Percentiles rank a stretch among this genome's conserved stretches.
phyloP scores from a whole-genome alignment of 2,329 filamentous ascomycete species.

The Colletotrichum cordylinicola region DNA sequence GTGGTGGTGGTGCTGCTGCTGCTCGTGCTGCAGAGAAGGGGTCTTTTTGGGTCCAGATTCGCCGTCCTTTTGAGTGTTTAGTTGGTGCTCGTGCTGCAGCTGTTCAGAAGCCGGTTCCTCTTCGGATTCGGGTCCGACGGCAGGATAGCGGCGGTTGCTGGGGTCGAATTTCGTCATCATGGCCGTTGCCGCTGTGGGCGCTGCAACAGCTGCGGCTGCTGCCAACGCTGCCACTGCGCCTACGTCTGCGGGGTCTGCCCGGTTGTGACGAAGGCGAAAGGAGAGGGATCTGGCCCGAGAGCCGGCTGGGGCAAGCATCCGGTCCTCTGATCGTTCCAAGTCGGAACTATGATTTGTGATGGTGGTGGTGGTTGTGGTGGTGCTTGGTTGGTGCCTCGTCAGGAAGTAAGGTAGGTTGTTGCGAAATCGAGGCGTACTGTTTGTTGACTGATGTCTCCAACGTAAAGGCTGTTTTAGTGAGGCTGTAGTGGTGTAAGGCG shows the following conservation, averaged over 20 bases:
- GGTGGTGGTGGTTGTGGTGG: not conserved
- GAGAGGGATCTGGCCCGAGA: conserved; percentile 15
- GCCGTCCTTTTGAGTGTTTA: not conserved
- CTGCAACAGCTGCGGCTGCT: not conserved
- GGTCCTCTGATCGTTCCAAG: conserved; percentile 1
- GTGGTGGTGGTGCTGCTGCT: not conserved
- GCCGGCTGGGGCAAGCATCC: conserved; percentile 11
- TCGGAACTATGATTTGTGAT: not conserved
- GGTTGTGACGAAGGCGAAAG: conserved; percentile 3
- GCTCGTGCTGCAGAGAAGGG: not conserved
- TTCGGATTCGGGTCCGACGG: not conserved
- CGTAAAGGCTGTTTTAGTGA: not conserved
- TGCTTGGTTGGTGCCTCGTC: not conserved
- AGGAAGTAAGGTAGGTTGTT: not conserved
- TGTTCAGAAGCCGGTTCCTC: not conserved
- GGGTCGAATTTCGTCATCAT: conserved; percentile 19
- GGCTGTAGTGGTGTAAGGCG: not conserved
- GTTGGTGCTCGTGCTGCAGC: not conserved
- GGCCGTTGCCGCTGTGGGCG: not conserved
- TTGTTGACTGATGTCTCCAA: not conserved
- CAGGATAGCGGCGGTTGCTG: not conserved
- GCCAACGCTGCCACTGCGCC: not conserved
- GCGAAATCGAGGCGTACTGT: not conserved
- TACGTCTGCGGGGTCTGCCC: not conserved
- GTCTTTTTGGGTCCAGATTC: conserved; percentile 3